phyloP scores from a whole-genome alignment of 108 stramenopile genomes.

The Aurantiochytrium sp. region DNA sequence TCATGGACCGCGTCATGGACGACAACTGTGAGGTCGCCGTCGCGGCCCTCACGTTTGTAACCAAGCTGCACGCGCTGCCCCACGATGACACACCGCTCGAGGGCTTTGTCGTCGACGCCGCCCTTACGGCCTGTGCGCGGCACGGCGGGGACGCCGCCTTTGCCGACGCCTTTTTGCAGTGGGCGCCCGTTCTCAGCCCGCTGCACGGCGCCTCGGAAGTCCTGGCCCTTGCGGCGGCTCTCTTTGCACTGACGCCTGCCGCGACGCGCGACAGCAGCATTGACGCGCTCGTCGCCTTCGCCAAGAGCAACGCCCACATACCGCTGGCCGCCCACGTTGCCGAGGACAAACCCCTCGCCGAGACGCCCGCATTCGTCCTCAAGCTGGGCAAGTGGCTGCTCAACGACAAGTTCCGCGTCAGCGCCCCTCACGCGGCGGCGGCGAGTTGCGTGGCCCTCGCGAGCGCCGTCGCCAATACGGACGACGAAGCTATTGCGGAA shows the following conservation, averaged over 20 bases:
- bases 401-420: neutral
- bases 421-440: neutral
- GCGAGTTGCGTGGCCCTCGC: neutral
- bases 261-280: neutral
- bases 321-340: neutral
- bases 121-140: neutral
- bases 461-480: neutral
- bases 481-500: neutral
- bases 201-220: neutral
- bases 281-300: neutral
- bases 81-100: neutral
- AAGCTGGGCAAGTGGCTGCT: neutral
- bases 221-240: neutral
- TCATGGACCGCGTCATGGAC: slow-evolving; percentile 17
- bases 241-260: neutral
- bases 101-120: neutral
- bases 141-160: neutral
- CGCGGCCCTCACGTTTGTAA: neutral
- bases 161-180: neutral
- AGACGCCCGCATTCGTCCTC: neutral
- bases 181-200: neutral
- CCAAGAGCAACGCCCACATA: neutral
- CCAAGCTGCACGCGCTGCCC: neutral
- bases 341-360: neutral
- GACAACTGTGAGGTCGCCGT: neutral